These are phyloP conservation scores for Chrysosporium keratinophilum DNA, from an alignment of 2,329 filamentous ascomycete species.

Conservation along the genomic window DNA sequence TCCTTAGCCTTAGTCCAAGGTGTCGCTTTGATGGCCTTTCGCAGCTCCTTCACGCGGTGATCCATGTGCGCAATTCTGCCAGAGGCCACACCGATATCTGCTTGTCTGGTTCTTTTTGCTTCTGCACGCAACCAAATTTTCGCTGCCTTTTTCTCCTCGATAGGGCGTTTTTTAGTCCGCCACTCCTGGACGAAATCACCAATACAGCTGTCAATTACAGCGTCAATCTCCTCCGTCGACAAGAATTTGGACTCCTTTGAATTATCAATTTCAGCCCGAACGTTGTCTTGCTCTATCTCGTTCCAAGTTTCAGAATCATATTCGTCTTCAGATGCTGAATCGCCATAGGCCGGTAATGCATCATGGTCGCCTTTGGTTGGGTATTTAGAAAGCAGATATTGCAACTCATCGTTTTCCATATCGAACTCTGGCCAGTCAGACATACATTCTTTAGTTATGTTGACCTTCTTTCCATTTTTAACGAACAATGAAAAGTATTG, in stretches of 20 bases:
- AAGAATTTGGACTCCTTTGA: slow-evolving; percentile 27
- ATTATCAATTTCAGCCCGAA: slow-evolving; percentile 23
- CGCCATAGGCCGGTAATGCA: slow-evolving; percentile 44
- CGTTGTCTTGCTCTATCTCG: slow-evolving; percentile 52
- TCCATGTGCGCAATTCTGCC: slow-evolving; percentile 37
- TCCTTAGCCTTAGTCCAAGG: slow-evolving; percentile 46
- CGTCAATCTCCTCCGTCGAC: slow-evolving; percentile 39
- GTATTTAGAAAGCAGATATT: slow-evolving; percentile 37
- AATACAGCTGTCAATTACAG: slow-evolving; percentile 47
- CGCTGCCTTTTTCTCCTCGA: slow-evolving; percentile 47
- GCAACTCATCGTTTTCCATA: slow-evolving; percentile 19
- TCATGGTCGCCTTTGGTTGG: slow-evolving; percentile 31
- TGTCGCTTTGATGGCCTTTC: slow-evolving; percentile 42
- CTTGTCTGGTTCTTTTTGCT: slow-evolving; percentile 29
- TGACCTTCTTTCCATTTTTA: slow-evolving; percentile 19
- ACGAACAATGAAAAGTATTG: slow-evolving; percentile 26
- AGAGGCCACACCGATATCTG: slow-evolving; percentile 39
- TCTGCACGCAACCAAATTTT: slow-evolving; percentile 52
- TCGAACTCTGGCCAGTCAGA: slow-evolving; percentile 24
- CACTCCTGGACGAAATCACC: slow-evolving; percentile 45
- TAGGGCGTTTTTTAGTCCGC: slow-evolving; percentile 49
- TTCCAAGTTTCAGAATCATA: slow-evolving; percentile 50
- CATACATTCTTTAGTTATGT: slow-evolving; percentile 22
- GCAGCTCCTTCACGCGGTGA: slow-evolving; percentile 47
- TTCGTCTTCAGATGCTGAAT: slow-evolving; percentile 44